These are phyloP conservation scores for Abrus pulchellus DNA, from an alignment of 306 rosid species.

Conservation along the genomic window DNA sequence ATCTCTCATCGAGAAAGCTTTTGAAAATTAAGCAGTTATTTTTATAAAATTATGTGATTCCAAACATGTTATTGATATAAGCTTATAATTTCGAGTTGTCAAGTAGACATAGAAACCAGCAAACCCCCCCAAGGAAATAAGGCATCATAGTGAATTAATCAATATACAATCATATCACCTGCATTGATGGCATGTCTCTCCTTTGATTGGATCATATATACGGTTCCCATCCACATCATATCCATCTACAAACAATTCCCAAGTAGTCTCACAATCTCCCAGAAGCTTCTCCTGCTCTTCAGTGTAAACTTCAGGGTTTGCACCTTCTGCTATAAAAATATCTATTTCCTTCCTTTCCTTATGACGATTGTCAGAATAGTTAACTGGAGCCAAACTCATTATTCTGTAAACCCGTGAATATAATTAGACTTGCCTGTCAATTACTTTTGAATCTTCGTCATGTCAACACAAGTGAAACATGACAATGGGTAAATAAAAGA, in stretches of 20 bases:
- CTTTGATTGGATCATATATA: constrained; percentile 64
- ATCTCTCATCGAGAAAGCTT: no score
- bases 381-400: constrained; percentile 62
- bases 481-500: not conserved
- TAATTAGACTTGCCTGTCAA: not conserved
- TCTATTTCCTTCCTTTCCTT: constrained; percentile 38
- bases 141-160: not conserved
- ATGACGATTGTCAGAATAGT: constrained; percentile 45
- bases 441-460: not conserved
- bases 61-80: constrained; percentile 21
- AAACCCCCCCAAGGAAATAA: not conserved
- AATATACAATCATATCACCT: constrained; percentile 52
- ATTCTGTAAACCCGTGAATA: constrained; percentile 59
- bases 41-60: no score
- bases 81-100: constrained; percentile 8
- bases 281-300: constrained; percentile 73
- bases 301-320: constrained; percentile 75
- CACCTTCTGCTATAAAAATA: constrained; percentile 66
- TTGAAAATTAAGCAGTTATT: no score
- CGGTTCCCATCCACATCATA: constrained; percentile 72
- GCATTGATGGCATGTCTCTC: constrained; percentile 89
- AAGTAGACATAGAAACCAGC: constrained; percentile 22
- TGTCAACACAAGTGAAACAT: not conserved
- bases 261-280: constrained; percentile 67
- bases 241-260: constrained; percentile 80